phyloP scores from a whole-genome alignment of 331 rosid genomes.

The Rhamnella rubrinervis region DNA sequence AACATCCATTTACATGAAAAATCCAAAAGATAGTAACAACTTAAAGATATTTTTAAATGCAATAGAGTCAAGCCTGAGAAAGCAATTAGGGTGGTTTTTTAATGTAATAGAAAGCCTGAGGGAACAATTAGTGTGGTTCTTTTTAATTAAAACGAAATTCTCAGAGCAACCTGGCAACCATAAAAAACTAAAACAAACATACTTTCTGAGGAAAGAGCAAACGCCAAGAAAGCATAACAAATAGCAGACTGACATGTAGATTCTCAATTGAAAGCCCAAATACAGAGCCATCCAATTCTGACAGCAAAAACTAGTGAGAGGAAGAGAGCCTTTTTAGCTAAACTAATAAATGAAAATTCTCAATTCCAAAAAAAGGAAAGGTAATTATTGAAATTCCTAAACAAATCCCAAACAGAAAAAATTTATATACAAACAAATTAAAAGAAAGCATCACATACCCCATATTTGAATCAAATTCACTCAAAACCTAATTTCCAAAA shows the following conservation, averaged over 20 bases:
- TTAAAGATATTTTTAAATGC: too few relatives aligned
- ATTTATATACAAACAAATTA: background rate
- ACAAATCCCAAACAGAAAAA: background rate
- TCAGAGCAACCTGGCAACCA: conserved; percentile 8
- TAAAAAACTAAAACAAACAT: background rate
- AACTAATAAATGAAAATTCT: background rate
- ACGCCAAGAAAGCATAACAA: background rate
- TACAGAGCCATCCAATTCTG: conserved; percentile 8
- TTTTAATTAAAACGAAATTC: background rate
- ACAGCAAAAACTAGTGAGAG: conserved; percentile 12
- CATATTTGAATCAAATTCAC: background rate
- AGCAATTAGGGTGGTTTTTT: too few relatives aligned
- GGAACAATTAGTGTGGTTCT: background rate
- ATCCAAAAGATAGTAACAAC: background rate
- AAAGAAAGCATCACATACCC: background rate
- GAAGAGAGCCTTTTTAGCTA: conserved; percentile 2
- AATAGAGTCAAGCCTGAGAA: background rate
- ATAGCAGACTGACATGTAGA: conserved; percentile 14
- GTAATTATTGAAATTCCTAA: background rate
- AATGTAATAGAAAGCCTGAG: background rate
- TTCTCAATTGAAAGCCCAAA: background rate
- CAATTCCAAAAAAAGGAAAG: background rate
- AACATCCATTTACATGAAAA: background rate
- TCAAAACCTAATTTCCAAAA: background rate
- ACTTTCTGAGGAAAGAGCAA: too few relatives aligned